phyloP scores from a whole-genome alignment of 2,329 filamentous ascomycete species.

The Nemania sp. region DNA sequence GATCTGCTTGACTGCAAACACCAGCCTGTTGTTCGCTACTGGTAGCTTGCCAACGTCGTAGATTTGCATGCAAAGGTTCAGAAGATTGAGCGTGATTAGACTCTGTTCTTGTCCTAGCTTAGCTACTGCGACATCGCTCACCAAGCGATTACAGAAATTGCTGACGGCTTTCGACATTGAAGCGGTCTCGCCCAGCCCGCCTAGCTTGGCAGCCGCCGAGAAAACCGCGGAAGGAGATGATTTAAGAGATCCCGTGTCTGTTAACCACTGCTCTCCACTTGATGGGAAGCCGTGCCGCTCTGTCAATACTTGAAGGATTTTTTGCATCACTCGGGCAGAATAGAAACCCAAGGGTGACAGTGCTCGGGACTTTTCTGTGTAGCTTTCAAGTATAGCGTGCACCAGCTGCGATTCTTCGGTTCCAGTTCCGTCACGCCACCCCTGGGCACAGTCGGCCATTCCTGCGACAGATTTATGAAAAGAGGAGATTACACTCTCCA shows the following conservation, averaged over 20 bases:
- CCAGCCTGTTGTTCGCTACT: conserved; percentile 67
- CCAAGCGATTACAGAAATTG: conserved; percentile 61
- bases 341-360: conserved; percentile 53
- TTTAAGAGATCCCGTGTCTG: conserved; percentile 51
- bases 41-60: conserved; percentile 58
- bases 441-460: conserved; percentile 39
- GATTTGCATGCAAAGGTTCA: conserved; percentile 56
- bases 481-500: conserved; percentile 49
- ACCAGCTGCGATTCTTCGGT: conserved; percentile 43
- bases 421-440: conserved; percentile 45
- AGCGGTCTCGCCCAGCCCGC: conserved; percentile 55
- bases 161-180: conserved; percentile 52
- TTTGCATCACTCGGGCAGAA: conserved; percentile 54
- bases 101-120: conserved; percentile 49
- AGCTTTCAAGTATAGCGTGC: conserved; percentile 47
- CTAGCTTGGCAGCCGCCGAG: conserved; percentile 53
- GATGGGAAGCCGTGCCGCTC: conserved; percentile 52
- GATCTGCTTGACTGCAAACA: conserved; percentile 82
- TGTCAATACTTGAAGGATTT: conserved; percentile 51
- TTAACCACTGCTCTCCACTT: conserved; percentile 52
- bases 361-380: conserved; percentile 49
- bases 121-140: conserved; percentile 62
- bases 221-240: conserved; percentile 51
- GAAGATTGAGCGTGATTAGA: conserved; percentile 53
- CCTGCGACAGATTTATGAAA: conserved; percentile 44